Evolutionary conservation across 1,284 basidiomycete genomes (phyloP).

Genomic region (Ustilago trichophora): DNA sequence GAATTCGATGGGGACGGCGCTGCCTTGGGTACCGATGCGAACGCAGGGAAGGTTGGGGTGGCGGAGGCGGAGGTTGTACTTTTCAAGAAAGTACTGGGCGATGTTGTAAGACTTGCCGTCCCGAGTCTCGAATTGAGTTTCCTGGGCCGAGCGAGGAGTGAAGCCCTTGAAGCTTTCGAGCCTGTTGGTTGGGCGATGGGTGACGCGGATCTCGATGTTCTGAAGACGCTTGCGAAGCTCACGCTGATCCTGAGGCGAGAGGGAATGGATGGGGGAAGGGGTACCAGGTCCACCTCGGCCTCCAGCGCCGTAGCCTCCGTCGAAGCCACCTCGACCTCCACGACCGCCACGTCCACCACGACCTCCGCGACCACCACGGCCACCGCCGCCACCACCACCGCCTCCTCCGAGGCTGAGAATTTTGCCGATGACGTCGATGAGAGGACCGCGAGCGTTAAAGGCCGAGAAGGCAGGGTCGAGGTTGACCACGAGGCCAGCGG

Average conservation of each 20-base stretch:
- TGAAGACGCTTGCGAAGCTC: conserved; percentile 48
- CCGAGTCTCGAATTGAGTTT: conserved; percentile 24
- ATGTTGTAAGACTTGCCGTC: conserved; percentile 34
- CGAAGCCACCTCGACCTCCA: conserved; percentile 9
- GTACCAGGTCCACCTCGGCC: background rate
- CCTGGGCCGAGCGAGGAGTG: conserved; percentile 27
- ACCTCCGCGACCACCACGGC: conserved; percentile 30
- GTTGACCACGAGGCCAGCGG: conserved; percentile 53
- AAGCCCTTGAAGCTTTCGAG: conserved; percentile 50
- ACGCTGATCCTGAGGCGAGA: conserved; percentile 30
- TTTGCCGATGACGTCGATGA: conserved; percentile 40
- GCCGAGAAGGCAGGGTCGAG: conserved; percentile 53
- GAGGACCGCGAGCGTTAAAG: conserved; percentile 40
- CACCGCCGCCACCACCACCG: conserved; percentile 35
- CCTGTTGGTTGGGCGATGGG: conserved; percentile 47
- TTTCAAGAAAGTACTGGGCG: conserved; percentile 38
- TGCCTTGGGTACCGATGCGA: conserved; percentile 24
- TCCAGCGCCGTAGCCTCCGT: conserved; percentile 12
- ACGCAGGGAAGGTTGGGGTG: conserved; percentile 46
- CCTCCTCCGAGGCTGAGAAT: conserved; percentile 35
- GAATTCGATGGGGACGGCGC: conserved; percentile 48
- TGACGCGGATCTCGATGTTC: conserved; percentile 36
- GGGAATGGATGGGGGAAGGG: background rate
- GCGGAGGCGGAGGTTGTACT: conserved; percentile 43
- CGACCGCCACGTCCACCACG: conserved; percentile 14